Evolutionary conservation across 1,139 yeast species (phyloP), one percentile per base, ranked within the genome.

Genomic region (Meyerozyma elateridarum): DNA sequence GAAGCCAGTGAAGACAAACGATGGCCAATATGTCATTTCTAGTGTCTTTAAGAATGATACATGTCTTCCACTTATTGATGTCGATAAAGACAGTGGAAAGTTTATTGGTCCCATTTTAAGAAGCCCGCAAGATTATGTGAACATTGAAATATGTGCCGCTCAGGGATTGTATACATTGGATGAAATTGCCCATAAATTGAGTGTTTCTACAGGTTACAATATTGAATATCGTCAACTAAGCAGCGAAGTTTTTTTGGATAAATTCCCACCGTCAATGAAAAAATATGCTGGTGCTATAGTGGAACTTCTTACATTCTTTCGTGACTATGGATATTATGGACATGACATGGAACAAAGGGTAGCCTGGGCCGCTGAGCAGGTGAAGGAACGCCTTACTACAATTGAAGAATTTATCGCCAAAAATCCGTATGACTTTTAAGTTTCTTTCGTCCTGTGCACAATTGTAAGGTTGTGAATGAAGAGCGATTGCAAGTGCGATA

Each of bases 51-150:
- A 8, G 4, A n/a, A 14, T 3, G 29, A 26, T 11, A 12, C 29
- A 4, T 9, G 7, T 5, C 6, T 26, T 17, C 29, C 29, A 8
- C 5, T n/a, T 15, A 16, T 26, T 16, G 29, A 26, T 11, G 20
- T 26, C 14, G 20, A 19, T 7, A 9, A 6, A 4, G 29, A 26
- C 21, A 26, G 21, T 11, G 29, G 29, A 4, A 26, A 26, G 21
- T 26, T 26, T 11, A 16, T 26, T 26, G 29, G 29, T n/a, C 21
- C 29, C 29, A 17, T 26, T 17, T 21, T 26, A 12, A 21, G 11
- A 15, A 26, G 18, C 15, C 29, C 21, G 7, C 21, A 26, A 9
- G 14, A 26, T 14, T 26, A 17, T 16, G 14, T 21, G n/a, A 14
- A 16, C 15, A 9, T 11, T 14, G n/a, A 12, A 9, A 6, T 26